These are phyloP conservation scores for Thraustochytrium striatum DNA, from an alignment of 352 stramenopile genomes.

Conservation along the genomic window DNA sequence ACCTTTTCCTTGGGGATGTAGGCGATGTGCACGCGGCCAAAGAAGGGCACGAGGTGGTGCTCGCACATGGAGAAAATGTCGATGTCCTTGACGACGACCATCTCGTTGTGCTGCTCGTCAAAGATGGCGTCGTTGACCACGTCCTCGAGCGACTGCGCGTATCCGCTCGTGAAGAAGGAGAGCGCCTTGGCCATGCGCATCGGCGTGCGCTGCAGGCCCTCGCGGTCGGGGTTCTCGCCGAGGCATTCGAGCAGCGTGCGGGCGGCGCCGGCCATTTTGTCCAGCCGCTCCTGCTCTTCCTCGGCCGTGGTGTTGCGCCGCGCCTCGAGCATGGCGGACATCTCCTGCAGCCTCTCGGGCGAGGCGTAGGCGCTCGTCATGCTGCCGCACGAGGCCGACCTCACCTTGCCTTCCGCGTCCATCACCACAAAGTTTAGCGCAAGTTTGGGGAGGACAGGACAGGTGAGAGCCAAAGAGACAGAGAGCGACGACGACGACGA, in stretches of 20 bases:
- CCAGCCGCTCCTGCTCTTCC: constrained; percentile 18
- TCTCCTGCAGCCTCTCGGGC: constrained; percentile 20
- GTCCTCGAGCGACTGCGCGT: constrained; percentile 75
- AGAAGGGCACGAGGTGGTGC: constrained; percentile 99
- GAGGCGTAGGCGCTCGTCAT: background rate
- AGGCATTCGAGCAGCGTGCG: constrained; percentile 56
- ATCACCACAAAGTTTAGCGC: too few species aligned
- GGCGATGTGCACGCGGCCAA: constrained; percentile 83
- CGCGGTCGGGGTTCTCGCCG: constrained; percentile 86
- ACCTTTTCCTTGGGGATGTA: constrained; percentile 92
- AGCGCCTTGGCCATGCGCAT: constrained; percentile 93
- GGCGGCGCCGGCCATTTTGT: constrained; percentile 18
- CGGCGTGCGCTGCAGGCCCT: constrained; percentile 92
- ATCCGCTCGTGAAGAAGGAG: constrained; percentile 92
- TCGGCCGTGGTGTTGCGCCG: background rate
- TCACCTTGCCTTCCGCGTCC: too few species aligned
- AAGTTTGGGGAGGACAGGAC: too few species aligned
- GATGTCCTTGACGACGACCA: constrained; percentile 99
- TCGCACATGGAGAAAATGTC: constrained; percentile 98
- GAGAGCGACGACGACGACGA: too few species aligned
- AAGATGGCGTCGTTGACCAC: constrained; percentile 97
- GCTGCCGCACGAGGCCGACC: constrained; percentile 34
- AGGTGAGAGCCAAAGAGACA: too few species aligned
- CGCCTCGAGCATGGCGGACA: background rate
- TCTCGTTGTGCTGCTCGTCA: constrained; percentile 90